A percentile compares a stretch with the other conserved stretches of the same genome.
These are phyloP conservation scores for Psidium guajava DNA, from an alignment of 345 rosid genomes.

Conservation along the genomic window DNA sequence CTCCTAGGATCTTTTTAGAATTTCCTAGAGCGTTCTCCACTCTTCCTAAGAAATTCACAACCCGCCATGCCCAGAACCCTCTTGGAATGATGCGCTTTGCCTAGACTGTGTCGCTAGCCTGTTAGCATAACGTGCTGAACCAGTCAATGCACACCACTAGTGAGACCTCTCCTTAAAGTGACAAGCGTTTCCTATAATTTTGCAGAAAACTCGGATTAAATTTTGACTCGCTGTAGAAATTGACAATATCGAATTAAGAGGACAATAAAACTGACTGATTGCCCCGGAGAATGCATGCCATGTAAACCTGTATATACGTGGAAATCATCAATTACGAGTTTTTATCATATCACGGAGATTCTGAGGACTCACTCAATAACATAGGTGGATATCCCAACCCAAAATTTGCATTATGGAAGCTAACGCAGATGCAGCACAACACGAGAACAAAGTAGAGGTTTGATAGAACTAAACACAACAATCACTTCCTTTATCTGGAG, in stretches of 20 bases:
- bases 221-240: not conserved
- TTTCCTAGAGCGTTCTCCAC: no score
- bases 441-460: not conserved
- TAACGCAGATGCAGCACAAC: not conserved
- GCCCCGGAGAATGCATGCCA: slow-evolving; percentile 86
- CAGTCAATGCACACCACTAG: not conserved
- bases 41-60: no score
- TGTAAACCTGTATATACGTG: slow-evolving; percentile 52
- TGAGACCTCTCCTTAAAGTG: not conserved
- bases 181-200: not conserved
- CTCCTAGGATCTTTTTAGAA: no score
- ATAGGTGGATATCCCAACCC: not conserved
- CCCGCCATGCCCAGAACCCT: no score
- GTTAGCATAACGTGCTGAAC: not conserved
- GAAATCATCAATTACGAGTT: slow-evolving; percentile 2
- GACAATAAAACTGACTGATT: slow-evolving; percentile 40
- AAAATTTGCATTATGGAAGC: not conserved
- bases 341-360: not conserved
- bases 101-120: no score
- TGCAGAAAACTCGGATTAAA: not conserved
- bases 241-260: not conserved
- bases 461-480: not conserved
- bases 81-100: no score
- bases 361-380: not conserved
- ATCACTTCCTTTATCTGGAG: not conserved